A percentile compares a stretch with the other conserved stretches of the same genome.
Conservation (phyloP, 208 protist species). For the Acanthamoeba lenticulata region DNA sequence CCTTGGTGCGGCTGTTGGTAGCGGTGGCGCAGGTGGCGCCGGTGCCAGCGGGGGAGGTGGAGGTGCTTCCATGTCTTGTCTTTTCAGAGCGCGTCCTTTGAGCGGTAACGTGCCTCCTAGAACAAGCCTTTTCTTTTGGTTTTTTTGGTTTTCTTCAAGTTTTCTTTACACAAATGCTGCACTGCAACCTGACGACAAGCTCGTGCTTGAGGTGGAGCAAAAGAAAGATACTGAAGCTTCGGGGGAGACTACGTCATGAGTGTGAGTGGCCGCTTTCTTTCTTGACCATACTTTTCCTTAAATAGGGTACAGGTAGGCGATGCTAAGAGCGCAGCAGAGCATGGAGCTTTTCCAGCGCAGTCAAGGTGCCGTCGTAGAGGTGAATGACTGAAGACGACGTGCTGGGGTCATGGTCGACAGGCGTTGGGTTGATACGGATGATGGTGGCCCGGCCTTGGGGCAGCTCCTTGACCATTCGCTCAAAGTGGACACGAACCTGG, state of each 20-base stretch:
- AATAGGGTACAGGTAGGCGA: too few relatives aligned
- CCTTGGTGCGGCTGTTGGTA: too few relatives aligned
- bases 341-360: not conserved
- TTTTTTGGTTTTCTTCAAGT: not conserved
- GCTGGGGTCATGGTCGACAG: not conserved
- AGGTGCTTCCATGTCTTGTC: too few relatives aligned
- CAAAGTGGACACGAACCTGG: constrained; percentile 1
- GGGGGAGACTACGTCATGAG: not conserved
- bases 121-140: too few relatives aligned
- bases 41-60: too few relatives aligned
- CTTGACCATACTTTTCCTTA: too few relatives aligned
- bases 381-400: not conserved
- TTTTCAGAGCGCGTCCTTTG: too few relatives aligned
- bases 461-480: constrained; percentile 17
- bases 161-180: not conserved
- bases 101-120: too few relatives aligned
- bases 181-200: not conserved
- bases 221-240: not conserved
- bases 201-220: too few relatives aligned
- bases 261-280: not conserved
- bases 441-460: constrained; percentile 7
- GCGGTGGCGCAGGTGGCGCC: too few relatives aligned
- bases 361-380: not conserved
- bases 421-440: constrained; percentile 18
- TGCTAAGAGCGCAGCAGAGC: not conserved